phyloP scores from a whole-genome alignment of 345 rosid species.

The Citrus glauca region DNA sequence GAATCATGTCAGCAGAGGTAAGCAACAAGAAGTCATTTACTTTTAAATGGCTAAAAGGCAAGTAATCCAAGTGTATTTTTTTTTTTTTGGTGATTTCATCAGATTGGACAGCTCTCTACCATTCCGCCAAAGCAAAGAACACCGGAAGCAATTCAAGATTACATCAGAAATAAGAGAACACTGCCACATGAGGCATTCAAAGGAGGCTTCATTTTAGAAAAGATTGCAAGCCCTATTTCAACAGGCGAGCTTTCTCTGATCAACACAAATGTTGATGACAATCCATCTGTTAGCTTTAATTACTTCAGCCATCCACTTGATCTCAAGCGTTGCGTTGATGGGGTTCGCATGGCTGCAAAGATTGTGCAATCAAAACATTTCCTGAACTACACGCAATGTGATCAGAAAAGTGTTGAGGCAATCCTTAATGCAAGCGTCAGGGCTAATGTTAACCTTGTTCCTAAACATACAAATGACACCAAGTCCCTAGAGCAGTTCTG shows the following conservation, averaged over 20 bases:
- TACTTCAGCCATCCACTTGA: slow-evolving; percentile 80
- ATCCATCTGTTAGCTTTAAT: slow-evolving; percentile 87
- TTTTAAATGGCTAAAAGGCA: not conserved
- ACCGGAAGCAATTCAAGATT: slow-evolving; percentile 54
- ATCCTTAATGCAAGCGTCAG: slow-evolving; percentile 61
- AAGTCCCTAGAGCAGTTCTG: slow-evolving; percentile 92
- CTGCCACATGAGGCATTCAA: slow-evolving; percentile 74
- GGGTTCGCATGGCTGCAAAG: slow-evolving; percentile 55
- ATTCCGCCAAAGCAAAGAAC: slow-evolving; percentile 69
- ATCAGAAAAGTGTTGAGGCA: slow-evolving; percentile 46
- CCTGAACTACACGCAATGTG: slow-evolving; percentile 53
- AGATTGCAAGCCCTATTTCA: slow-evolving; percentile 66
- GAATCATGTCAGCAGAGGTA: slow-evolving; percentile 86
- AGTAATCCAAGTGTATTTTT: not conserved
- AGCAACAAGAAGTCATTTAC: not conserved
- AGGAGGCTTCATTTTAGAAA: slow-evolving; percentile 94
- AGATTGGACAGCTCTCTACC: slow-evolving; percentile 81
- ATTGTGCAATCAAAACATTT: slow-evolving; percentile 60
- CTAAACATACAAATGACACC: slow-evolving; percentile 74
- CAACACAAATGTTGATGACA: slow-evolving; percentile 68
- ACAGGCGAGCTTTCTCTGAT: slow-evolving; percentile 63
- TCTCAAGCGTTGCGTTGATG: slow-evolving; percentile 67
- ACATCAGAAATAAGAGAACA: slow-evolving; percentile 45
- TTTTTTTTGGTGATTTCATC: not conserved
- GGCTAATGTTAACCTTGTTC: slow-evolving; percentile 82